These are phyloP conservation scores for Deinandra increscens DNA, from an alignment of 129 eudicot species.

Conservation along the genomic window DNA sequence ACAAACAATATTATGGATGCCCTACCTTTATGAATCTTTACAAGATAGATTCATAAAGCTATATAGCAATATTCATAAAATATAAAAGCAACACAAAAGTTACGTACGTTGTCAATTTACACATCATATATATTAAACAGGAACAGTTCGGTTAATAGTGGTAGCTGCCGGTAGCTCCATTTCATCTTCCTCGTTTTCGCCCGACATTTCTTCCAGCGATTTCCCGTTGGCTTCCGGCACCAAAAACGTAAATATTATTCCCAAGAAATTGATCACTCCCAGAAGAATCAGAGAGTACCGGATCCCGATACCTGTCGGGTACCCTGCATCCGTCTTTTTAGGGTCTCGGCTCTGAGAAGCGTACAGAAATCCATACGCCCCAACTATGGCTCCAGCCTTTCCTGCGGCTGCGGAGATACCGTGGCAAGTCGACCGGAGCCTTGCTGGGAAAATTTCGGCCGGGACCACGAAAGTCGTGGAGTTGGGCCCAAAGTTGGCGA, in stretches of 20 bases:
- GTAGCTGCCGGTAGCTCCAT: background rate
- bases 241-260: slow-evolving; percentile 35
- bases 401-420: slow-evolving; percentile 55
- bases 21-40: too few relatives aligned
- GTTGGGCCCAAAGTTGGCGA: slow-evolving; percentile 56
- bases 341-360: slow-evolving; percentile 34
- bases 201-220: slow-evolving; percentile 41
- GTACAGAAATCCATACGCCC: slow-evolving; percentile 49
- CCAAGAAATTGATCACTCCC: slow-evolving; percentile 31
- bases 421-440: slow-evolving; percentile 52
- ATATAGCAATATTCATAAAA: too few relatives aligned
- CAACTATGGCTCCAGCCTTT: slow-evolving; percentile 44
- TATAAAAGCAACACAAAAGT: background rate
- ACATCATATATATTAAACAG: slow-evolving; percentile 15
- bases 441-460: slow-evolving; percentile 48
- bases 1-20: too few relatives aligned
- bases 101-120: background rate
- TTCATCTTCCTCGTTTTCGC: slow-evolving; percentile 33
- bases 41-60: too few relatives aligned
- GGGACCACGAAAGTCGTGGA: slow-evolving; percentile 54
- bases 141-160: slow-evolving; percentile 19
- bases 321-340: slow-evolving; percentile 29
- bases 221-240: slow-evolving; percentile 49
- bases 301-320: too few relatives aligned
- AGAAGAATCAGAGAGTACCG: slow-evolving; percentile 37